These are phyloP conservation scores for Colletotrichum coccodes DNA, from an alignment of 2,329 filamentous ascomycete genomes.

Conservation along the genomic window DNA sequence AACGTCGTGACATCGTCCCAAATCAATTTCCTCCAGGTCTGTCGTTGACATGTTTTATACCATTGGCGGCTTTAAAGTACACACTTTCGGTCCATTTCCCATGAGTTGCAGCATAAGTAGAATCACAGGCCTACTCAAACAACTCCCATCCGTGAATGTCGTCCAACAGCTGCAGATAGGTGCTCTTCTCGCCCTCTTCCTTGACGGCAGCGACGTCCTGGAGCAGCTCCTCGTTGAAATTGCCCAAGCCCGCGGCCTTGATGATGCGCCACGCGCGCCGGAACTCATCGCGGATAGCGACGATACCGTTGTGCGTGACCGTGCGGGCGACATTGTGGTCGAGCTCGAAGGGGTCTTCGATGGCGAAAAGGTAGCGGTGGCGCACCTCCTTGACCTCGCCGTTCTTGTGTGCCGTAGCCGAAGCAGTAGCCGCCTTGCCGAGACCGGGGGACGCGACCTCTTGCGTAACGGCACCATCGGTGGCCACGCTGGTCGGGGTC, in stretches of 20 bases:
- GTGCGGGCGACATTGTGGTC: constrained; percentile 91
- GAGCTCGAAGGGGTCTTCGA: constrained; percentile 91
- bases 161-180: constrained; percentile 49
- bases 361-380: constrained; percentile 85
- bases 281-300: constrained; percentile 86
- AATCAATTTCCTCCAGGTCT: not conserved
- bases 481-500: not conserved
- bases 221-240: constrained; percentile 59
- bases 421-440: not conserved
- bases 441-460: constrained; percentile 24
- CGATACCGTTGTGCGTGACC: constrained; percentile 84
- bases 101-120: not conserved
- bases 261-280: constrained; percentile 82
- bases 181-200: constrained; percentile 44
- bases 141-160: constrained; percentile 50
- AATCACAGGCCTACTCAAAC: constrained; percentile 17
- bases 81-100: not conserved
- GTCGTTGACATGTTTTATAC: not conserved
- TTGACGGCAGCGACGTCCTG: constrained; percentile 56
- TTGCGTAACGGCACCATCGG: not conserved
- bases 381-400: constrained; percentile 74
- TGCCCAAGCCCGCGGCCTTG: constrained; percentile 56
- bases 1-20: constrained; percentile 19
- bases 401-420: constrained; percentile 38
- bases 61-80: not conserved